Evolutionary conservation across 495 filamentous ascomycete species (phyloP).

Genomic region (Podospora fimiseda): DNA sequence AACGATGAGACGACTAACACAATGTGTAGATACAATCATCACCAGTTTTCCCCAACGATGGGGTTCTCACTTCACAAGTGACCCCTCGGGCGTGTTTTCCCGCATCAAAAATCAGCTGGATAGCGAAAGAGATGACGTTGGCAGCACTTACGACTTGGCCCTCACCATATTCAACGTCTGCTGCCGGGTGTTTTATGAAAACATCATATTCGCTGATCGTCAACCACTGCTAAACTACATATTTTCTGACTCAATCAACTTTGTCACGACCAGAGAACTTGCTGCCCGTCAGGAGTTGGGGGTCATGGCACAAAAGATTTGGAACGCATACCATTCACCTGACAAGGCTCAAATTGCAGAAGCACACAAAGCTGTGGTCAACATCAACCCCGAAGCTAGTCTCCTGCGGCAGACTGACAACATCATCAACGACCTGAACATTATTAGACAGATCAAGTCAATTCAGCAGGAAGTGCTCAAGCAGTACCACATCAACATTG

Average conservation of each 20-base stretch:
- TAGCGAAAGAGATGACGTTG: background rate
- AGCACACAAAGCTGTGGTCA: slow-evolving; percentile 10
- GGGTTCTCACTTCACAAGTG: slow-evolving; percentile 7
- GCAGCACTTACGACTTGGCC: slow-evolving; percentile 7
- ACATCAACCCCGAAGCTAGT: slow-evolving; percentile 12
- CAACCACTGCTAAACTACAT: slow-evolving; percentile 13
- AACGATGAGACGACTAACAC: no score
- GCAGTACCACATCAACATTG: slow-evolving; percentile 10
- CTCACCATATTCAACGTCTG: slow-evolving; percentile 4
- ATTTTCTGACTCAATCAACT: slow-evolving; percentile 11
- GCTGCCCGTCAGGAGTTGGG: slow-evolving; percentile 9
- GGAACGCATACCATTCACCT: slow-evolving; percentile 8
- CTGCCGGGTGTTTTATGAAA: slow-evolving; percentile 10
- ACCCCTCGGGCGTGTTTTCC: slow-evolving; percentile 5
- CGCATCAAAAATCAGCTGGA: slow-evolving; percentile 2
- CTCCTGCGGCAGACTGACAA: slow-evolving; percentile 5
- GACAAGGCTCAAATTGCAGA: slow-evolving; percentile 14
- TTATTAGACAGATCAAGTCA: slow-evolving; percentile 11
- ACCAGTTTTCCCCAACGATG: slow-evolving; percentile 12
- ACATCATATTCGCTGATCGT: slow-evolving; percentile 6
- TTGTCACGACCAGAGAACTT: slow-evolving; percentile 12
- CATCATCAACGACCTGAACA: slow-evolving; percentile 8
- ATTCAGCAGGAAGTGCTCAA: slow-evolving; percentile 12
- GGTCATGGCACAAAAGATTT: slow-evolving; percentile 6
- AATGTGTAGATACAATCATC: slow-evolving; percentile 8